Conservation (phyloP, 1,139 yeast species). For the Saccharomyces hybrid region DNA sequence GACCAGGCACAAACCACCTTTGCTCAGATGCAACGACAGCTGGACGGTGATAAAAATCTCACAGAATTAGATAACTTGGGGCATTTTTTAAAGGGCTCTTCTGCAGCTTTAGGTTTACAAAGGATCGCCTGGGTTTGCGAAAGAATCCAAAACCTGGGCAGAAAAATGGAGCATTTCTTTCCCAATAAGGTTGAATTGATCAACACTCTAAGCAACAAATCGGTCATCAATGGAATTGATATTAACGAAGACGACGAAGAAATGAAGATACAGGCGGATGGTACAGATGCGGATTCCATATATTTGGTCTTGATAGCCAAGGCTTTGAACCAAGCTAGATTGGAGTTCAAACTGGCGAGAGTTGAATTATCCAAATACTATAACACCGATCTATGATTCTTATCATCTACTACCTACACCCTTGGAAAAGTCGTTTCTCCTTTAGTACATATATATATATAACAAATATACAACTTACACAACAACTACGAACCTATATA, state of each 20-base stretch:
- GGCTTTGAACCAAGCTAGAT: slow-evolving; percentile 51
- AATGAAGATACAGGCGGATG: neutral
- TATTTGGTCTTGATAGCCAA: slow-evolving; percentile 37
- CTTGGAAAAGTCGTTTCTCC: neutral
- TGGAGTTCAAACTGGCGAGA: slow-evolving; percentile 51
- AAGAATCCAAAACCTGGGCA: slow-evolving; percentile 85
- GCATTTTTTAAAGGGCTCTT: slow-evolving; percentile 89
- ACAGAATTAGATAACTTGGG: slow-evolving; percentile 67
- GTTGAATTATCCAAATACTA: slow-evolving; percentile 52
- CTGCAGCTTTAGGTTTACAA: slow-evolving; percentile 85
- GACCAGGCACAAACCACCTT: slow-evolving; percentile 85
- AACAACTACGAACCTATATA: neutral
- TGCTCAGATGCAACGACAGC: slow-evolving; percentile 54
- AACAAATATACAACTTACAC: neutral
- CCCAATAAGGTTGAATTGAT: slow-evolving; percentile 23
- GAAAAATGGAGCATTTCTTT: slow-evolving; percentile 36
- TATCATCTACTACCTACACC: neutral
- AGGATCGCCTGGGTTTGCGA: slow-evolving; percentile 84
- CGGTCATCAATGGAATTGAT: slow-evolving; percentile 9
- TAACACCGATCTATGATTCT: slow-evolving; percentile 39
- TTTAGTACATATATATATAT: neutral
- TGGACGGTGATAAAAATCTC: slow-evolving; percentile 40
- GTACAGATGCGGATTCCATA: slow-evolving; percentile 12
- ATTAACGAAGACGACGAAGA: slow-evolving; percentile 10
- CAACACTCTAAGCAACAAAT: slow-evolving; percentile 13